phyloP scores from a whole-genome alignment of 495 filamentous ascomycete genomes.

The Neurospora tetraspora region DNA sequence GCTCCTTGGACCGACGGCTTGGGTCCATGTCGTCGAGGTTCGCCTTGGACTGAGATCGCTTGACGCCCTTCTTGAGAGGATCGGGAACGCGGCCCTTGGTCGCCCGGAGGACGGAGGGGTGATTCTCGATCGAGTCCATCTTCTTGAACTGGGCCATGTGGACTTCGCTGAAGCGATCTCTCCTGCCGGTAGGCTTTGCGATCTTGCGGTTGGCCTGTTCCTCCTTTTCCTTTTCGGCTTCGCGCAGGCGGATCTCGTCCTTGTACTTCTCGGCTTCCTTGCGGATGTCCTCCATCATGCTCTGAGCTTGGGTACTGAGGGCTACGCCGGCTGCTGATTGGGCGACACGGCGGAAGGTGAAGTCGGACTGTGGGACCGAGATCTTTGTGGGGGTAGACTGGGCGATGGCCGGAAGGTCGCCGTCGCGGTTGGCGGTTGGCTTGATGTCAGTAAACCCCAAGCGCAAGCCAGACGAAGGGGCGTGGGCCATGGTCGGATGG shows the following conservation, averaged over 20 bases:
- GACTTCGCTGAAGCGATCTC: slow-evolving; percentile 64
- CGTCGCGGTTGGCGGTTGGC: slow-evolving; percentile 24
- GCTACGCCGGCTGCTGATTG: slow-evolving; percentile 38
- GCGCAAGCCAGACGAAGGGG: slow-evolving; percentile 54
- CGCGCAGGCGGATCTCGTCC: slow-evolving; percentile 43
- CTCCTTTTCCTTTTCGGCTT: slow-evolving; percentile 34
- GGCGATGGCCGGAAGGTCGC: slow-evolving; percentile 8
- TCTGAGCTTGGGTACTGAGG: slow-evolving; percentile 64
- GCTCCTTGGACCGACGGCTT: slow-evolving; percentile 23
- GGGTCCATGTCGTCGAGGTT: slow-evolving; percentile 50
- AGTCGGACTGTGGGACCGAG: slow-evolving; percentile 45
- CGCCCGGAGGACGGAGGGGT: slow-evolving; percentile 59
- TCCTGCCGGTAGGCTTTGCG: slow-evolving; percentile 66
- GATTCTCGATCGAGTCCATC: slow-evolving; percentile 89
- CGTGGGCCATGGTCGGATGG: slow-evolving; percentile 53
- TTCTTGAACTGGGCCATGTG: slow-evolving; percentile 88
- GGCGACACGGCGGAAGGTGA: slow-evolving; percentile 62
- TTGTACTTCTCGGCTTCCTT: slow-evolving; percentile 60
- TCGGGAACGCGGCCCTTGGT: slow-evolving; percentile 46
- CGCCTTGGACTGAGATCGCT: slow-evolving; percentile 46
- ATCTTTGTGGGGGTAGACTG: slow-evolving; percentile 43
- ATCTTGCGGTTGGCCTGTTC: slow-evolving; percentile 51
- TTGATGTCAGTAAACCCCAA: slow-evolving; percentile 58
- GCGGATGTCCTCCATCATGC: slow-evolving; percentile 67
- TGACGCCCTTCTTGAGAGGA: slow-evolving; percentile 43